Evolutionary conservation across 768 basidiomycete species (phyloP), one percentile per base, ranked within the genome.

Genomic region (Tylopilus felleus): DNA sequence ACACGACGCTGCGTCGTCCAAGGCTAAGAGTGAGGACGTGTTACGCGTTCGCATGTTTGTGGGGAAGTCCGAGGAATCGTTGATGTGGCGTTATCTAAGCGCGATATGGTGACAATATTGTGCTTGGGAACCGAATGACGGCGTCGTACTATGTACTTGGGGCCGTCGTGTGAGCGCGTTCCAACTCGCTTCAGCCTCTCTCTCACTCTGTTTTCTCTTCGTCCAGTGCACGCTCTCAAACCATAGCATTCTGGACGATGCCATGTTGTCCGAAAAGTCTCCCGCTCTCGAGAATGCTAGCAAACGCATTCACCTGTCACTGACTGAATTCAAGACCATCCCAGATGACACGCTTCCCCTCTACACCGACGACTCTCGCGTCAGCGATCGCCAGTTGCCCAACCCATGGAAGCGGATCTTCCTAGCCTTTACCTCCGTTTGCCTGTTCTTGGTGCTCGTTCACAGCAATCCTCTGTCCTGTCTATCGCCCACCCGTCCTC

Each of bases 281-380:
- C n/a, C 27, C 12, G 17, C 9, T 16, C 12, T 21, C 25, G 47
- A 36, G 40, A 42, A 36, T 35, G 22, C 36, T 5, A 12, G 8
- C 45, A 9, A 28, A 31, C 47, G 7, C 12, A n/a, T 35, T 25
- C 36, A 16, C 35, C 5, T 59, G 43, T 23, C 45, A 6, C 33
- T 47, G 21, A 21, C 36, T 12, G 36, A 40, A 17, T n/a, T 22
- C 19, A 39, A 56, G n/a, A 0, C 43, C 16, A 19, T 10, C 39
- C 46, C 52, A 1, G 39, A 59, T 7, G 56, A 60, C 5, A 42
- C 2, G 1, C 65, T 68, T 38, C 68, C 68, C 8, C 43, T 65
- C 12, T 58, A 68, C 25, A 44, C 59, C 17, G 16, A 17, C 46
- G 28, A 47, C 31, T 29, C 56, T 23, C 40, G 6, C 8, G n/a